phyloP scores from a whole-genome alignment of 805 yeast species.

The Saccharomycopsis javanensis region DNA sequence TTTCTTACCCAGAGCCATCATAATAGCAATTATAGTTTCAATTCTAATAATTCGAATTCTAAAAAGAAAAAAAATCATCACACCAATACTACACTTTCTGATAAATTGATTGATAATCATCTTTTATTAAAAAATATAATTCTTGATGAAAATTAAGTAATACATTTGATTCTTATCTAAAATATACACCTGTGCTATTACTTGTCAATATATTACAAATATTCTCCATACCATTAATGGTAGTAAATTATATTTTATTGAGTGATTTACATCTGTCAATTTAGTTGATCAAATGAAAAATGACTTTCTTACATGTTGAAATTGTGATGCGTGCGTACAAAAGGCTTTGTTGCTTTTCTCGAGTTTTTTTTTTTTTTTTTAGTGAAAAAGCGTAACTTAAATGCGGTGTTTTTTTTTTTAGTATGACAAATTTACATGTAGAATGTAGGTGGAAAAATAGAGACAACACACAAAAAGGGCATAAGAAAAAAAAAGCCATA shows the following conservation, averaged over 20 bases:
- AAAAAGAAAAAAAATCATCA: background rate
- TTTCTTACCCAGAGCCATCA: constrained; percentile 16
- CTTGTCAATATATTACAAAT: too few relatives aligned
- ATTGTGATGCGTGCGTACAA: background rate
- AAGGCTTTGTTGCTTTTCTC: background rate
- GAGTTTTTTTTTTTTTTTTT: background rate
- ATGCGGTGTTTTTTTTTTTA: background rate
- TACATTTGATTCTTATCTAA: background rate
- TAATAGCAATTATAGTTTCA: background rate
- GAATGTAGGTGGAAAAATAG: too few relatives aligned
- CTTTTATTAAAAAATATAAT: constrained; percentile 14
- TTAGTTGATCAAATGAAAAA: too few relatives aligned
- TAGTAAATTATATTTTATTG: too few relatives aligned
- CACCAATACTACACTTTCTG: constrained; percentile 7
- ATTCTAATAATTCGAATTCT: background rate
- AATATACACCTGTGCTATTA: background rate
- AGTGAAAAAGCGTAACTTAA: background rate
- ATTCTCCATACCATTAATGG: too few relatives aligned
- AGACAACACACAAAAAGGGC: background rate
- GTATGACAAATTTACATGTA: background rate
- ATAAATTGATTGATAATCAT: constrained; percentile 15
- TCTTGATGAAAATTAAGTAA: constrained; percentile 2
- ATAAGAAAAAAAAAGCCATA: background rate
- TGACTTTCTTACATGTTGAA: background rate
- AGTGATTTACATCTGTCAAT: too few relatives aligned